Evolutionary conservation across 2,329 filamentous ascomycete genomes (phyloP).

Genomic region (Trichoderma sp.): DNA sequence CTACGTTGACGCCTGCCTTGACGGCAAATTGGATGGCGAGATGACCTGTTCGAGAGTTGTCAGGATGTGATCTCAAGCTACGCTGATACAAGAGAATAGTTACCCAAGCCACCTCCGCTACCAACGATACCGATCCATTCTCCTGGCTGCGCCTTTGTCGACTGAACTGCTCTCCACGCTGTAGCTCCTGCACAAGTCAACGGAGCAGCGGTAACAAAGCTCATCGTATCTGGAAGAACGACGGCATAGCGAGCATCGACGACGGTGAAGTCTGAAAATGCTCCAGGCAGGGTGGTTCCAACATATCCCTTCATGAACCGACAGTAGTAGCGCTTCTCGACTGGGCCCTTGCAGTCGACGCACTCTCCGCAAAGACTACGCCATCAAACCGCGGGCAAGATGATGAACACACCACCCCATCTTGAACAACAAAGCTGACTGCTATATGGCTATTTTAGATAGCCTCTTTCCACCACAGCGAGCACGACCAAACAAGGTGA

Average conservation of each 20-base stretch:
- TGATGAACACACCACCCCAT: too few species aligned
- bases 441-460: too few species aligned
- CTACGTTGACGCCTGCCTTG: neutral
- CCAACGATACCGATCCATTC: constrained; percentile 13
- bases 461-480: too few species aligned
- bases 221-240: neutral
- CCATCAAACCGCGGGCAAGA: neutral
- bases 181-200: neutral
- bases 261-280: neutral
- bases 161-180: neutral
- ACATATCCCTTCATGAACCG: neutral
- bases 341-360: neutral
- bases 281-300: neutral
- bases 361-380: neutral
- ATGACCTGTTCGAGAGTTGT: neutral
- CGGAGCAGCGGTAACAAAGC: neutral
- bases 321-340: neutral
- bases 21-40: constrained; percentile 10
- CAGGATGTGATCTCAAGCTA: neutral
- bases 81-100: neutral
- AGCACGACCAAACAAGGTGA: too few species aligned
- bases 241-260: neutral
- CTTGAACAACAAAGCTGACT: too few species aligned
- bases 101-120: constrained; percentile 6
- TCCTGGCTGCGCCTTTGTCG: neutral